Evolutionary conservation across 2,329 filamentous ascomycete species (phyloP).

Genomic region (Aureobasidium musti): DNA sequence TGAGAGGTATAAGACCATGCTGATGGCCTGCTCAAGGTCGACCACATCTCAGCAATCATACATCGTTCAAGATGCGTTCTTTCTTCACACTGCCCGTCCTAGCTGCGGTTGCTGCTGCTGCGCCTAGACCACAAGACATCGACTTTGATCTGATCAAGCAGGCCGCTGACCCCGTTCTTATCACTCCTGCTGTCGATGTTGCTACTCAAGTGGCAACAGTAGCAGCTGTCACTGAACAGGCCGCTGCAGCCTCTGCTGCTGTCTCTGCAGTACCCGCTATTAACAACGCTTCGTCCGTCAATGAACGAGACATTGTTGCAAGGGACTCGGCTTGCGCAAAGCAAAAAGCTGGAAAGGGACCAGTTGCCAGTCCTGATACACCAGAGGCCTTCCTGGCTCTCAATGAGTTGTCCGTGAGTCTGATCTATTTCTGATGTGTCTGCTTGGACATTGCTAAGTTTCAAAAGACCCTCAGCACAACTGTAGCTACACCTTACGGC

Average conservation of each 20-base stretch:
- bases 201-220: slow-evolving; percentile 16
- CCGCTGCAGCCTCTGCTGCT: slow-evolving; percentile 27
- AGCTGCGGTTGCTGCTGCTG: slow-evolving; percentile 20
- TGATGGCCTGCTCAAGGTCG: not conserved
- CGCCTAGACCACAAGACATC: slow-evolving; percentile 34
- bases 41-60: not conserved
- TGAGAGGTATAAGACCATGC: not conserved
- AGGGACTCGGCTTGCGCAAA: slow-evolving; percentile 17
- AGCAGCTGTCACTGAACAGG: slow-evolving; percentile 17
- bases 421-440: not conserved
- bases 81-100: slow-evolving; percentile 5
- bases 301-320: not conserved
- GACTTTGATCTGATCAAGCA: slow-evolving; percentile 34
- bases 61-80: not conserved
- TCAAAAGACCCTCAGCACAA: slow-evolving; percentile 33
- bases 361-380: slow-evolving; percentile 40
- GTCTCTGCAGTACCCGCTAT: not conserved
- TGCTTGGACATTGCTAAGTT: slow-evolving; percentile 13
- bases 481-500: slow-evolving; percentile 35
- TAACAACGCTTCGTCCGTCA: not conserved
- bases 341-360: slow-evolving; percentile 30
- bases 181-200: slow-evolving; percentile 20
- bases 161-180: slow-evolving; percentile 28
- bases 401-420: not conserved
- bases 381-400: slow-evolving; percentile 37